Percentiles rank a stretch among this genome's conserved stretches.
Conservation (phyloP, 108 stramenopile genomes). For the Nitzschia sp. region DNA sequence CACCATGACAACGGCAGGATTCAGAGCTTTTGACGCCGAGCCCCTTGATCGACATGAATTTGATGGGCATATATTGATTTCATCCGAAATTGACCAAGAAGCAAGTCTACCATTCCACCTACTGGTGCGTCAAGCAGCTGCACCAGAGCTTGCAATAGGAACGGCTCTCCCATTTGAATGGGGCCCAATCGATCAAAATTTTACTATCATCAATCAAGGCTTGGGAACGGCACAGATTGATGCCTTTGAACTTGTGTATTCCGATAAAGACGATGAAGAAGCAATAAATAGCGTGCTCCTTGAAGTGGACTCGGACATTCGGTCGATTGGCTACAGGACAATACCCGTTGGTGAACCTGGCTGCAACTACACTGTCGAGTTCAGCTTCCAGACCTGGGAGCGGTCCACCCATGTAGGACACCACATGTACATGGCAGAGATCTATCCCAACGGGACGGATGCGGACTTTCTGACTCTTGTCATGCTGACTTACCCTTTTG, state of each 20-base stretch:
- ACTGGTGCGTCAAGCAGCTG: constrained; percentile 19
- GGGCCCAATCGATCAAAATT: constrained; percentile 7
- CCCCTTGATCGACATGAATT: constrained; percentile 33
- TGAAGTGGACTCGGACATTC: constrained; percentile 14
- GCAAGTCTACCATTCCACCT: constrained; percentile 23
- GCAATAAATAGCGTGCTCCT: background rate
- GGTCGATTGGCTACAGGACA: constrained; percentile 31
- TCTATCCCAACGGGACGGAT: background rate
- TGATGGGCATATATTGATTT: constrained; percentile 26
- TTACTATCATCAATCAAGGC: constrained; percentile 25
- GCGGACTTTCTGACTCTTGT: background rate
- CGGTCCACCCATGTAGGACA: constrained; percentile 1
- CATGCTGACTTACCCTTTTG: background rate
- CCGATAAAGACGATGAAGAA: constrained; percentile 26
- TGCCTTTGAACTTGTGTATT: constrained; percentile 21
- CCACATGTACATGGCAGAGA: background rate
- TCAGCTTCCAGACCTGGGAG: constrained; percentile 32
- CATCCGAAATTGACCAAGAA: constrained; percentile 12
- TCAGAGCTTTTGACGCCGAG: background rate
- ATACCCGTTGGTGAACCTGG: constrained; percentile 4
- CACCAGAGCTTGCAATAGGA: background rate
- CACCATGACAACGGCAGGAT: constrained; percentile 22
- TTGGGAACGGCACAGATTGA: constrained; percentile 35
- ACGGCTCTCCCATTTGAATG: constrained; percentile 1
- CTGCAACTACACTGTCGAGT: constrained; percentile 34